Percentiles rank a stretch among this genome's conserved stretches.
Conservation (phyloP, 176 grass and related monocot genomes). For the Otatea glauca region DNA sequence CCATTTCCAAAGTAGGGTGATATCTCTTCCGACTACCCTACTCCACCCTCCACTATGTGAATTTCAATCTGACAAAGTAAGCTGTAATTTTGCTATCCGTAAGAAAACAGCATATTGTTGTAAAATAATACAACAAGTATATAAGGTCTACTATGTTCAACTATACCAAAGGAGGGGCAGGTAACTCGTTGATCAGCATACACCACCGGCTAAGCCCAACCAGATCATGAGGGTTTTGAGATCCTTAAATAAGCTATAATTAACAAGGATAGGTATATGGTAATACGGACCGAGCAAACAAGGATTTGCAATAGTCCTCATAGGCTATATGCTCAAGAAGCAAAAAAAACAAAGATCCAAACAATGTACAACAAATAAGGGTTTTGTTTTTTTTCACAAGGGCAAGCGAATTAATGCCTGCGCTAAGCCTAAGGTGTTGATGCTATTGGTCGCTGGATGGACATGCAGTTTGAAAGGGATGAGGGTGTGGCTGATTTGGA, state of each 20-base stretch:
- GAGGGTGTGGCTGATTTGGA: neutral
- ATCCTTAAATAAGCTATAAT: neutral
- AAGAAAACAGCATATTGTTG: neutral
- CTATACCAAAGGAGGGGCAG: neutral
- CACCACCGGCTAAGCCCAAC: neutral
- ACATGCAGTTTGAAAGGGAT: neutral
- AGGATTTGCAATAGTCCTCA: neutral
- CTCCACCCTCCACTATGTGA: neutral
- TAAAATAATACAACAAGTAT: neutral
- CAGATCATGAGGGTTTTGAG: neutral
- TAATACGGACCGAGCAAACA: neutral
- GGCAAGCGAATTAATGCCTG: neutral
- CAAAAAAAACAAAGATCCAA: neutral
- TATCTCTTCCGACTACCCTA: neutral
- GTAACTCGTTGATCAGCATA: neutral
- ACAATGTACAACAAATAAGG: neutral
- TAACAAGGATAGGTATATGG: neutral
- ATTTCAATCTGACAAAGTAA: neutral
- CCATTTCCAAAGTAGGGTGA: too few relatives aligned
- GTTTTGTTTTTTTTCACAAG: neutral
- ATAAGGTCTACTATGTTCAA: neutral
- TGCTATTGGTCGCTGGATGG: neutral
- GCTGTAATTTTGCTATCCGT: neutral
- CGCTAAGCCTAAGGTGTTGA: neutral
- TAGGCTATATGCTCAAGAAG: neutral